Evolutionary conservation across 768 basidiomycete species (phyloP), one percentile per base, ranked within the genome.

Genomic region (Mycena galopus): DNA sequence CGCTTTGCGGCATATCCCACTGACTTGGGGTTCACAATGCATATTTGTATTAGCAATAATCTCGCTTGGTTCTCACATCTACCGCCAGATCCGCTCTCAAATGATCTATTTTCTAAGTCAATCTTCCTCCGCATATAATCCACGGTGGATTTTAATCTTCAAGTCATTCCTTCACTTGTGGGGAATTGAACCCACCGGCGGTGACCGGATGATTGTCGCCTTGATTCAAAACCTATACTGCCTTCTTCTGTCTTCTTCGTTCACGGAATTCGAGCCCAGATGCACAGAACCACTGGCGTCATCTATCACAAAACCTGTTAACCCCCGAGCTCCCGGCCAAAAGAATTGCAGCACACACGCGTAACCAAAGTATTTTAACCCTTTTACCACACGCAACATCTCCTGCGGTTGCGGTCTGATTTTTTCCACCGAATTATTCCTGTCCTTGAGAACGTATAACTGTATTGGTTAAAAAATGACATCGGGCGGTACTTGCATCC

Each of bases 381-480:
- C 59, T 61, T 61, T 60, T 60, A 42, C 59, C 27, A 61, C 23
- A 39, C 25, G 59, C 59, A 6, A 59, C 35, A 37, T 59, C 58
- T 59, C 58, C n/a, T 61, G 39, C 39, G 39, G 59, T 42, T 61
- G 59, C 59, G 39, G 37, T 61, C 37, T 27, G 37, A 42, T 61
- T 61, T 16, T 16, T 33, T 25, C 62, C 62, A 51, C 61, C 29
- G 62, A 47, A 63, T 51, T 61, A 9, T 63, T 51, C 32, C 47
- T 63, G 62, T 51, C 62, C 62, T 51, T 63, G 62, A 51, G 47
- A 63, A 63, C 32, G 30, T 33, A 63, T 51, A 33, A 16, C 44
- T 63, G 62, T 50, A 61, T 61, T 61, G 60, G 7, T 19, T 51
- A 63, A 47, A 63, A 51, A 44, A 63, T 63, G 47, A 63, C 62